A percentile compares a stretch with the other conserved stretches of the same genome.
Evolutionary conservation across 169 alveolate species (phyloP).

Genomic region (Plasmodium sp.): DNA sequence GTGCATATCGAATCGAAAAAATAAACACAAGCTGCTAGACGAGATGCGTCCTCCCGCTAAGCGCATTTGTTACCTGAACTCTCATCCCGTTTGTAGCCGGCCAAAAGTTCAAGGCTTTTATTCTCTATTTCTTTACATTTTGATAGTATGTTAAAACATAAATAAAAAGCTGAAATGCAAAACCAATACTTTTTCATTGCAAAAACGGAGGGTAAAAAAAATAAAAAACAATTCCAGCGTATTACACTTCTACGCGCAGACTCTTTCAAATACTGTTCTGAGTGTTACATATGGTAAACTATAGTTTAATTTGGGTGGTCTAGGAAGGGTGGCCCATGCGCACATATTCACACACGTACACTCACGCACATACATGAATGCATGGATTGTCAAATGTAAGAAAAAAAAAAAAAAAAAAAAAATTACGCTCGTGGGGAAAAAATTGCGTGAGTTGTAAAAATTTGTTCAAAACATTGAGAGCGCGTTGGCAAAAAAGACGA

Average conservation of each 20-base stretch:
- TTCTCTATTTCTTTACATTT: constrained; percentile 53
- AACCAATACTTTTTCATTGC: constrained; percentile 67
- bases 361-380: not conserved
- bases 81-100: not conserved
- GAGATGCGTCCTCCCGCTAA: not conserved
- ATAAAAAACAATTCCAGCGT: not conserved
- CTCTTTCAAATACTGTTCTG: not conserved
- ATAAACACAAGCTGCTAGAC: not conserved
- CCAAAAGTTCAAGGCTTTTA: not conserved
- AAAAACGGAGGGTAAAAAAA: not conserved
- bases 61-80: constrained; percentile 18
- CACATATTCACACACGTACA: not conserved
- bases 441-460: not conserved
- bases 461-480: constrained; percentile 5
- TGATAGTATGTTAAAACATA: constrained; percentile 12
- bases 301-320: not conserved
- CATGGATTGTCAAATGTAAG: not conserved
- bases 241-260: constrained; percentile 19
- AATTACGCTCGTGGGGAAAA: not conserved
- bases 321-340: not conserved
- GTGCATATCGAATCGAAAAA: not conserved
- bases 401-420: not conserved
- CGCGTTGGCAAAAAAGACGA: not conserved
- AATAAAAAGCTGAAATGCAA: constrained; percentile 19
- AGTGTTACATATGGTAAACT: constrained; percentile 18